phyloP scores from a whole-genome alignment of 345 rosid genomes.

The Excoecaria cochinchinensis region DNA sequence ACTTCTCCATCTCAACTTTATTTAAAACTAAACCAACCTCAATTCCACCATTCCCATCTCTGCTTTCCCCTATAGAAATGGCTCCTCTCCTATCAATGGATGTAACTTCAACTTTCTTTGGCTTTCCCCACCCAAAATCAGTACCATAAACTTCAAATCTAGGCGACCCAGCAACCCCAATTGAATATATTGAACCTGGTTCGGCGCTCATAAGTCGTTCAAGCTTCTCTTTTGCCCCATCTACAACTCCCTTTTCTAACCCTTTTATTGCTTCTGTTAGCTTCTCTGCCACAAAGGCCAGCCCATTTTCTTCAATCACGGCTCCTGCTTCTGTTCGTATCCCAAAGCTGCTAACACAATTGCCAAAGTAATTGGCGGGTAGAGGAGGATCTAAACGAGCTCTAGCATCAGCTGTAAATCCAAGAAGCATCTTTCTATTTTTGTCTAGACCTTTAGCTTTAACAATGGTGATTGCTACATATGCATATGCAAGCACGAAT shows the following conservation, averaged over 20 bases:
- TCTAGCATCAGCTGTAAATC: conserved; percentile 11
- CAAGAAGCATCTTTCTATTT: not conserved
- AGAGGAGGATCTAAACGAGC: conserved; percentile 9
- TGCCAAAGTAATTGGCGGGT: conserved; percentile 15
- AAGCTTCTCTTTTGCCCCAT: conserved; percentile 5
- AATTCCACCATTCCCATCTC: conserved; percentile 32
- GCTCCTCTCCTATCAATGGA: not conserved
- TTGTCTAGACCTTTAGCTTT: not conserved
- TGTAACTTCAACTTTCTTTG: not conserved
- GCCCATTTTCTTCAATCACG: conserved; percentile 5
- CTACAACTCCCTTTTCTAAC: not conserved
- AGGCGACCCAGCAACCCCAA: conserved; percentile 4
- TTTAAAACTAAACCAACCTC: conserved; percentile 30
- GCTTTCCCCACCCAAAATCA: conserved; percentile 8
- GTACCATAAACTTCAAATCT: not conserved
- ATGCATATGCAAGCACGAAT: not conserved
- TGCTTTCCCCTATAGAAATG: conserved; percentile 31
- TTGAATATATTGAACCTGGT: not conserved
- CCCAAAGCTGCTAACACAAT: not conserved
- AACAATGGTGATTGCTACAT: no score
- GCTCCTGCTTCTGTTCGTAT: not conserved
- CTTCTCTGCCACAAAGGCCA: not conserved
- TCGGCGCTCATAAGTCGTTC: not conserved
- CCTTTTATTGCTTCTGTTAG: not conserved
- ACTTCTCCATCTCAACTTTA: not conserved